Conservation (phyloP, 495 filamentous ascomycete genomes). For the Aspergillus conjunctus region DNA sequence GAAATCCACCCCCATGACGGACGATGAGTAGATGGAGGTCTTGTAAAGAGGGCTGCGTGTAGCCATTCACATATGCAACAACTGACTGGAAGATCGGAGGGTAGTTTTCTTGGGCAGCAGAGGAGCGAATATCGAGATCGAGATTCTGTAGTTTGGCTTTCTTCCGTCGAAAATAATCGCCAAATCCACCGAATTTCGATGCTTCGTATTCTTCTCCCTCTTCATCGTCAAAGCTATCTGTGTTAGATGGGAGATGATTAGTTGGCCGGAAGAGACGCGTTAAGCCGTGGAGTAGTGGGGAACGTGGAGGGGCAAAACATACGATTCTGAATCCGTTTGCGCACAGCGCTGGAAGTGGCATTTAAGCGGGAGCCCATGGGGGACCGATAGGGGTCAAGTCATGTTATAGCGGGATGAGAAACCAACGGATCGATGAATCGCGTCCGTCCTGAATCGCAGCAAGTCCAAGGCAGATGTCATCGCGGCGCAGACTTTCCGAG, state of each 20-base stretch:
- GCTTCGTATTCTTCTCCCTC: slow-evolving; percentile 87
- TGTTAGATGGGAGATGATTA: slow-evolving; percentile 20
- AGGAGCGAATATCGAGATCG: slow-evolving; percentile 75
- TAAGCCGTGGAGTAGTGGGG: not conserved
- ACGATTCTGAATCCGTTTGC: slow-evolving; percentile 81
- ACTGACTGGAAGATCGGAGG: slow-evolving; percentile 86
- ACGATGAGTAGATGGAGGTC: slow-evolving; percentile 86
- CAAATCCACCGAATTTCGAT: slow-evolving; percentile 84
- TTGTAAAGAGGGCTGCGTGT: slow-evolving; percentile 87
- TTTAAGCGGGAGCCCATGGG: slow-evolving; percentile 81
- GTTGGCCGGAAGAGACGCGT: slow-evolving; percentile 1
- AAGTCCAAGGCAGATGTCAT: too few species aligned
- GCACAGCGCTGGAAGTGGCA: slow-evolving; percentile 71
- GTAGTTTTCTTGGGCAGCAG: slow-evolving; percentile 56
- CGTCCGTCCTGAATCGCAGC: too few species aligned
- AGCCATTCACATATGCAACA: slow-evolving; percentile 88
- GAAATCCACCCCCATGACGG: slow-evolving; percentile 85
- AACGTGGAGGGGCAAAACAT: slow-evolving; percentile 21
- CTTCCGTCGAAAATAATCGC: slow-evolving; percentile 90
- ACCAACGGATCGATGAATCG: not conserved
- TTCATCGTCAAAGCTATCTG: slow-evolving; percentile 66
- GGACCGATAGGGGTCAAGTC: slow-evolving; percentile 32
- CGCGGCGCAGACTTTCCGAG: too few species aligned
- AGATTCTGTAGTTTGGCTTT: slow-evolving; percentile 95
- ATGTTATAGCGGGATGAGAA: slow-evolving; percentile 21